Evolutionary conservation across 2,329 filamentous ascomycete genomes (phyloP).

Genomic region (Microsporum canis): DNA sequence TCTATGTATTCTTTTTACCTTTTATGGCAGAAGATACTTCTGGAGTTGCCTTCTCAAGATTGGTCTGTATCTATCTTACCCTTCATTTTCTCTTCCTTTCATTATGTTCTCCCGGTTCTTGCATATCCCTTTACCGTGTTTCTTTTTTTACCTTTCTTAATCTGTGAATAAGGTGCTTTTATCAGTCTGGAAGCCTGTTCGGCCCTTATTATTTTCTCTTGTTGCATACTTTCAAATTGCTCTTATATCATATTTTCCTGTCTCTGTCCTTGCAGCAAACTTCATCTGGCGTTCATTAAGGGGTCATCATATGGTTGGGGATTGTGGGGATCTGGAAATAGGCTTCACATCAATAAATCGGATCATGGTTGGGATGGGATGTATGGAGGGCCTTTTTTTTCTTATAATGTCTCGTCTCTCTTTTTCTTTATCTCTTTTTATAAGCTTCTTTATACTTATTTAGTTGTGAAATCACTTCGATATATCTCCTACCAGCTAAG

Average conservation of each 20-base stretch:
- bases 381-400: slow-evolving; percentile 1
- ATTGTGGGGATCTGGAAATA: neutral
- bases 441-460: neutral
- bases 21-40: neutral
- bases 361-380: neutral
- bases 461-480: neutral
- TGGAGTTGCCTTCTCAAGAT: neutral
- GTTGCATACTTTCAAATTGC: slow-evolving; percentile 1
- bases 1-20: neutral
- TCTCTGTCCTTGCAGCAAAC: neutral
- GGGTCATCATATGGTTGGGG: neutral
- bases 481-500: neutral
- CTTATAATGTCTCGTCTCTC: neutral
- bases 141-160: neutral
- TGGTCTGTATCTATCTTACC: neutral
- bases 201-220: neutral
- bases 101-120: neutral
- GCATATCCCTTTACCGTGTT: neutral
- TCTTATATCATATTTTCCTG: neutral
- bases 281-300: slow-evolving; percentile 3
- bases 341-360: neutral
- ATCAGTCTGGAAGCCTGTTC: neutral
- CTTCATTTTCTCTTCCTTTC: neutral
- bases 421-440: neutral
- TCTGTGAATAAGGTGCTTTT: neutral